phyloP scores from a whole-genome alignment of 805 yeast genomes.

The Kockiozyma suomiensis region DNA sequence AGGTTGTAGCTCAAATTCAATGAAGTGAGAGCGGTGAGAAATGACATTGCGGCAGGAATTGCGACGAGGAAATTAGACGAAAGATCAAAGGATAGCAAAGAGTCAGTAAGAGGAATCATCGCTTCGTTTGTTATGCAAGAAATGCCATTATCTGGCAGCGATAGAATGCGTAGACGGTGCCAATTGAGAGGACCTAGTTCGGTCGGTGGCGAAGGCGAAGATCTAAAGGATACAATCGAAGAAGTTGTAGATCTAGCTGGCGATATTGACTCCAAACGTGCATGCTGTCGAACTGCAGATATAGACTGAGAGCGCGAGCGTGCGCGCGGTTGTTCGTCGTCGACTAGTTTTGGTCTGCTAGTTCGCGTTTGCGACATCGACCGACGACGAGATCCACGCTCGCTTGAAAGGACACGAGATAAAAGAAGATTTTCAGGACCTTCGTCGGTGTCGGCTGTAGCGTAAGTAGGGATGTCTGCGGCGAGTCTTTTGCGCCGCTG shows the following conservation, averaged over 20 bases:
- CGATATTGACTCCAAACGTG: slow-evolving; percentile 12
- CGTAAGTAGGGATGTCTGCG: slow-evolving; percentile 3
- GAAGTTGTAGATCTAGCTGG: slow-evolving; percentile 34
- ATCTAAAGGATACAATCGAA: slow-evolving; percentile 22
- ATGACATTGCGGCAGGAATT: slow-evolving; percentile 58
- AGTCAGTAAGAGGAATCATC: slow-evolving; percentile 42
- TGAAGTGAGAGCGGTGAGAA: slow-evolving; percentile 56
- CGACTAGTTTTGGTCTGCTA: background rate
- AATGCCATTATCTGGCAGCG: slow-evolving; percentile 49
- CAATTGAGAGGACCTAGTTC: slow-evolving; percentile 39
- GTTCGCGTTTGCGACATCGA: slow-evolving; percentile 1
- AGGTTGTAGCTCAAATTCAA: slow-evolving; percentile 67
- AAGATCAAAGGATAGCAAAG: slow-evolving; percentile 53
- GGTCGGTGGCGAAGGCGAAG: slow-evolving; percentile 33
- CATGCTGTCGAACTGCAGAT: background rate
- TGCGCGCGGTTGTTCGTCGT: background rate
- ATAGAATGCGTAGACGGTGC: slow-evolving; percentile 47
- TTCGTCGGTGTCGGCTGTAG: background rate
- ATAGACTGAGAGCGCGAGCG: slow-evolving; percentile 18
- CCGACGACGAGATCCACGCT: background rate
- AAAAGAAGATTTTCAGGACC: slow-evolving; percentile 1
- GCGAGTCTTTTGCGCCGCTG: slow-evolving; percentile 45
- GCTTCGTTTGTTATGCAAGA: slow-evolving; percentile 39
- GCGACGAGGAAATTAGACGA: slow-evolving; percentile 55
- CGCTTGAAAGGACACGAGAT: background rate